Evolutionary conservation across 148 eudicot genomes (phyloP).

Genomic region (Rhododendron vialii): DNA sequence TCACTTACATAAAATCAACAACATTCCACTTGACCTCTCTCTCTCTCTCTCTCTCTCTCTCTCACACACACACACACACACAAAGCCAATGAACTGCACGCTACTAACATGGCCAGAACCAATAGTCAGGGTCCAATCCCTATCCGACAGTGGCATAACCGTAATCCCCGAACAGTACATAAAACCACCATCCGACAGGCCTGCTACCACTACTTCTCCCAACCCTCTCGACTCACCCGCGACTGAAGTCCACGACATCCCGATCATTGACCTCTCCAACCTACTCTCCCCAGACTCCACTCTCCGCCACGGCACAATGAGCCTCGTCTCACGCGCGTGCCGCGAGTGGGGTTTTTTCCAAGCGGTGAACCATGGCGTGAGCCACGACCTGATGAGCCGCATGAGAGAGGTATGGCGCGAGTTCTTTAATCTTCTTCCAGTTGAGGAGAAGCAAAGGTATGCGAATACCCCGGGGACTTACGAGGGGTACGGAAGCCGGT

Average conservation of each 20-base stretch:
- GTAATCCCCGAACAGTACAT: slow-evolving; percentile 38
- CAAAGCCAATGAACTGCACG: background rate
- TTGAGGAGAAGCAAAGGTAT: slow-evolving; percentile 32
- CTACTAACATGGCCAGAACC: slow-evolving; percentile 49
- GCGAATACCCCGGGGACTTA: slow-evolving; percentile 41
- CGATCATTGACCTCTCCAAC: slow-evolving; percentile 29
- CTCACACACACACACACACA: background rate
- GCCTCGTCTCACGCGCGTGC: slow-evolving; percentile 25
- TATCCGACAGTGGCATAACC: slow-evolving; percentile 38
- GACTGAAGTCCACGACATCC: slow-evolving; percentile 12
- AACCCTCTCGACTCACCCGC: too few species aligned
- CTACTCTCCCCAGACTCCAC: slow-evolving; percentile 16
- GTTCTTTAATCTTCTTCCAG: slow-evolving; percentile 32
- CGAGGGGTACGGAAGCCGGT: slow-evolving; percentile 52
- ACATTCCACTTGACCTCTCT: background rate
- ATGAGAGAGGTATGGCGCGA: slow-evolving; percentile 32
- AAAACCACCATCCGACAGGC: slow-evolving; percentile 26
- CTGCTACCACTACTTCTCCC: background rate
- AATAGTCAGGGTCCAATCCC: slow-evolving; percentile 35
- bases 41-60: background rate
- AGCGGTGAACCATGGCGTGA: slow-evolving; percentile 48
- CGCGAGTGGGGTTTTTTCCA: slow-evolving; percentile 54
- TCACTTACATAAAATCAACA: too few species aligned
- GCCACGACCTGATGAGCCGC: slow-evolving; percentile 26
- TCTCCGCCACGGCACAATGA: slow-evolving; percentile 12